These are phyloP conservation scores for Liquidambar formosana DNA, from an alignment of 164 flowering plant species.

Conservation along the genomic window DNA sequence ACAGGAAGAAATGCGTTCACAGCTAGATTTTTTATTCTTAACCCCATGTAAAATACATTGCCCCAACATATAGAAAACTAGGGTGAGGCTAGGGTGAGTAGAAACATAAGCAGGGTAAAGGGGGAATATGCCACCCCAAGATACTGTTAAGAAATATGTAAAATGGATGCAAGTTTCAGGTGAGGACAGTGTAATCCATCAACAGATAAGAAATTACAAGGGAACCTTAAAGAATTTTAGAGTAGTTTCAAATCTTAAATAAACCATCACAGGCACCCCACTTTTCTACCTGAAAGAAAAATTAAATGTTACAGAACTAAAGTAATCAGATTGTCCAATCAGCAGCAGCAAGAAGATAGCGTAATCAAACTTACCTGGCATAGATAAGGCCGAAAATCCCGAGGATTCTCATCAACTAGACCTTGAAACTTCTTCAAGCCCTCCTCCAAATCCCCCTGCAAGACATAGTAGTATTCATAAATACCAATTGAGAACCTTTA, in stretches of 20 bases:
- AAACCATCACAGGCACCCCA: background rate
- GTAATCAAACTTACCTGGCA: conserved; percentile 61
- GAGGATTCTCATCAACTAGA: conserved; percentile 72
- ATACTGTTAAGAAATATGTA: background rate
- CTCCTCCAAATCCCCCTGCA: conserved; percentile 83
- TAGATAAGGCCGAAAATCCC: conserved; percentile 95
- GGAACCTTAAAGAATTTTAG: background rate
- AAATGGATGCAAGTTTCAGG: background rate
- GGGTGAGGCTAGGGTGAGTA: background rate
- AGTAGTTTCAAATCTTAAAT: background rate
- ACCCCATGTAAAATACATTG: too few species aligned
- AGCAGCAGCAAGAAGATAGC: background rate
- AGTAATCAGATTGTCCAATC: background rate
- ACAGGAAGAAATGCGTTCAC: too few species aligned
- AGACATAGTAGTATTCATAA: background rate
- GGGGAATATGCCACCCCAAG: background rate
- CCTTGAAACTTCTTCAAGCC: conserved; percentile 62
- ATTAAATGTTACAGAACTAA: background rate
- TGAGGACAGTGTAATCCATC: background rate
- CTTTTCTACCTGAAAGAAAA: background rate
- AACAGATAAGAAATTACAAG: background rate
- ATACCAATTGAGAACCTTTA: too few species aligned
- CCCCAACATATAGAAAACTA: background rate
- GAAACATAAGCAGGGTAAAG: background rate
- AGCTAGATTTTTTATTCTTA: too few species aligned